Evolutionary conservation across 108 stramenopile species (phyloP).

Genomic region (Cyclostephanos tholiformis): DNA sequence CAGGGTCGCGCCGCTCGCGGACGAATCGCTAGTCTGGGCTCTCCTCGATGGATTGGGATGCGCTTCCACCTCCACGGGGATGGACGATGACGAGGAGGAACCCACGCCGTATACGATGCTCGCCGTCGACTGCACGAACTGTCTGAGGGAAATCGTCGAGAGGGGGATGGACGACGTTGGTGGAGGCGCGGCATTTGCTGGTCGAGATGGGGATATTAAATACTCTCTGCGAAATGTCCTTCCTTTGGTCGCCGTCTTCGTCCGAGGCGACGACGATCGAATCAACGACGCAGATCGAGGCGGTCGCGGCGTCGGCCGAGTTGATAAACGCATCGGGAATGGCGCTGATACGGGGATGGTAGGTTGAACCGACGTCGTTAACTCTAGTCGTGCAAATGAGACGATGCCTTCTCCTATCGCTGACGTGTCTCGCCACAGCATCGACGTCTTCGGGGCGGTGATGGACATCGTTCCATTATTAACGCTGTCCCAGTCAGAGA

Average conservation of each 20-base stretch:
- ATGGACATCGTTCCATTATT: slow-evolving; percentile 44
- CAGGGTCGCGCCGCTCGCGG: no score
- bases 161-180: slow-evolving; percentile 68
- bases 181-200: slow-evolving; percentile 49
- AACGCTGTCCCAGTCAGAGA: neutral
- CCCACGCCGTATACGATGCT: slow-evolving; percentile 39
- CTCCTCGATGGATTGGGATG: slow-evolving; percentile 16
- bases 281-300: slow-evolving; percentile 49
- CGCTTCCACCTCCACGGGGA: slow-evolving; percentile 7
- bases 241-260: slow-evolving; percentile 7
- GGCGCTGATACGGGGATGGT: slow-evolving; percentile 48
- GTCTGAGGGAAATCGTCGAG: slow-evolving; percentile 59
- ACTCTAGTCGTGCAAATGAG: slow-evolving; percentile 31
- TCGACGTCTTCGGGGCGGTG: slow-evolving; percentile 81
- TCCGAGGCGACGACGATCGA: slow-evolving; percentile 8
- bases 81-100: slow-evolving; percentile 23
- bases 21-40: slow-evolving; percentile 6
- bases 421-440: slow-evolving; percentile 66
- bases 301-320: slow-evolving; percentile 68
- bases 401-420: slow-evolving; percentile 51
- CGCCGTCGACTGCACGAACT: slow-evolving; percentile 50
- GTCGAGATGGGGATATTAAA: slow-evolving; percentile 43
- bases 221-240: slow-evolving; percentile 26
- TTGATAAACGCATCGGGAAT: slow-evolving; percentile 62
- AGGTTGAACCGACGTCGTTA: slow-evolving; percentile 15